Conservation (phyloP, 345 rosid species). For the Passiflora organensis region DNA sequence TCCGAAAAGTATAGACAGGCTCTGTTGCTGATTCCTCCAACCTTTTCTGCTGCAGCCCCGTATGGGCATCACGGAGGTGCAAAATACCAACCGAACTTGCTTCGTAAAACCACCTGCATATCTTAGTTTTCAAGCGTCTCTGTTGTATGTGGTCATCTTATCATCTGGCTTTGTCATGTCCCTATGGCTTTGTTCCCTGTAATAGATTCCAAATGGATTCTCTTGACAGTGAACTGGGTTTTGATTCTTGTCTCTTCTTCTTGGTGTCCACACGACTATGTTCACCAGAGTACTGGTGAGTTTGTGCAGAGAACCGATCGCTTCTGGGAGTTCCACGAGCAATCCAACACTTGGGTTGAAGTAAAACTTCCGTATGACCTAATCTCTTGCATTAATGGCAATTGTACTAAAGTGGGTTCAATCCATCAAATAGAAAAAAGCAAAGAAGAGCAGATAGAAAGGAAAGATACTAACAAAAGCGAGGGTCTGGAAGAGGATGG, state of each 20-base stretch:
- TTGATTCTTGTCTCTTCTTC: constrained; percentile 11
- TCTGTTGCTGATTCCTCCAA: neutral
- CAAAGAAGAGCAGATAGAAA: constrained; percentile 14
- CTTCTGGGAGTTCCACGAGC: constrained; percentile 58
- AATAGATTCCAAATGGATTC: constrained; percentile 25
- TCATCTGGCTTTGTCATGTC: constrained; percentile 9
- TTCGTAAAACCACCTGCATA: constrained; percentile 21
- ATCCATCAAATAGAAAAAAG: constrained; percentile 24
- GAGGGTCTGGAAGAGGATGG: constrained; percentile 17
- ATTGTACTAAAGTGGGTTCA: constrained; percentile 51
- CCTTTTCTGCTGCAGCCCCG: constrained; percentile 17
- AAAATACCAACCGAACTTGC: constrained; percentile 12
- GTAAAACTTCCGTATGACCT: constrained; percentile 59
- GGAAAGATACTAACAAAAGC: constrained; percentile 11
- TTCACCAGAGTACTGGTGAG: constrained; percentile 8
- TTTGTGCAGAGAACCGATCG: constrained; percentile 57
- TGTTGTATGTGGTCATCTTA: constrained; percentile 7
- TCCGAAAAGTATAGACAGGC: constrained; percentile 5
- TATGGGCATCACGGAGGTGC: constrained; percentile 21
- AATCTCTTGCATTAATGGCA: constrained; percentile 45
- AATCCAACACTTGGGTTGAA: constrained; percentile 54
- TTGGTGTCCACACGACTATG: constrained; percentile 17
- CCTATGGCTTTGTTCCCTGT: constrained; percentile 31
- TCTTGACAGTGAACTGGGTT: constrained; percentile 10
- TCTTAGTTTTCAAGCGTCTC: constrained; percentile 23